Conservation (phyloP, 2,329 filamentous ascomycete genomes). For the Aspergillus aculeatinus region DNA sequence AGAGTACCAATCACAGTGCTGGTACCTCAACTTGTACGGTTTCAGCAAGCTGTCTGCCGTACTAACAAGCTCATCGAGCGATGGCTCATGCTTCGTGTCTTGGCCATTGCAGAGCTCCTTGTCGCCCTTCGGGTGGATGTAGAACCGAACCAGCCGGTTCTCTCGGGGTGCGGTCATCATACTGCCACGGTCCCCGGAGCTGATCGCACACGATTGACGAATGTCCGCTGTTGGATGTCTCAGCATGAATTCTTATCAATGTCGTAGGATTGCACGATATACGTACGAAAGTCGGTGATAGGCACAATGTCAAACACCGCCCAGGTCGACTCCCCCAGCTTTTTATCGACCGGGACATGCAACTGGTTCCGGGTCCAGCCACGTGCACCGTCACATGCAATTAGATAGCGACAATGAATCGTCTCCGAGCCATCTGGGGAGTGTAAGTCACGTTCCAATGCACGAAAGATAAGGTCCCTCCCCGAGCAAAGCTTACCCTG, state of each 20-base stretch:
- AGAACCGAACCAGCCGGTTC: constrained; percentile 17
- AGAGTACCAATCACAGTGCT: constrained; percentile 21
- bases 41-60: constrained; percentile 8
- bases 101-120: neutral
- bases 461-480: neutral
- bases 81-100: neutral
- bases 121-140: constrained; percentile 14
- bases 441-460: neutral
- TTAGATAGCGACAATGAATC: constrained; percentile 61
- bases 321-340: constrained; percentile 49
- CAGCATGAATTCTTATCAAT: too few species aligned
- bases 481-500: neutral
- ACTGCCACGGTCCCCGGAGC: constrained; percentile 11
- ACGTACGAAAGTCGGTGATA: constrained; percentile 39
- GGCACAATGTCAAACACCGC: constrained; percentile 54
- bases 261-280: too few species aligned
- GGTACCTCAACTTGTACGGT: constrained; percentile 14
- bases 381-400: constrained; percentile 69
- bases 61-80: constrained; percentile 10
- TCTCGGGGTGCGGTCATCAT: constrained; percentile 21
- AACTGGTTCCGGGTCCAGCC: constrained; percentile 63
- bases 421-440: constrained; percentile 18
- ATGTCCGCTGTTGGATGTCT: constrained; percentile 15
- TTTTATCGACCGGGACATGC: constrained; percentile 57
- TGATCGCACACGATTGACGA: constrained; percentile 16